phyloP scores from a whole-genome alignment of 352 stramenopile genomes.

The Globisporangium iwayamae region DNA sequence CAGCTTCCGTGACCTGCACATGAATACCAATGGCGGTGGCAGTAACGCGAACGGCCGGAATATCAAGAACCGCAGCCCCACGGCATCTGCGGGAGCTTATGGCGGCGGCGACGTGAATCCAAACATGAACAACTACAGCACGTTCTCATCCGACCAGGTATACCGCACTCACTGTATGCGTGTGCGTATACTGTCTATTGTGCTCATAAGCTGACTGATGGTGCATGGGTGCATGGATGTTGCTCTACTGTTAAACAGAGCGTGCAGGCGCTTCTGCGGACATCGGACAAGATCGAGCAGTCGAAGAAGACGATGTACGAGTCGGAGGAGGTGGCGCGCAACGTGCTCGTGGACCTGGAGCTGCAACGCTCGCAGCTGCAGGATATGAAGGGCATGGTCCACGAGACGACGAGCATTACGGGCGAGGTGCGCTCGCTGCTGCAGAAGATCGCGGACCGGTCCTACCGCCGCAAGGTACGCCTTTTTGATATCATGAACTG shows the following conservation, averaged over 20 bases:
- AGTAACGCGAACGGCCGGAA: slow-evolving; percentile 20
- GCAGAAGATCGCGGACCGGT: slow-evolving; percentile 67
- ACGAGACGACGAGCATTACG: slow-evolving; percentile 66
- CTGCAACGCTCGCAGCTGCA: slow-evolving; percentile 74
- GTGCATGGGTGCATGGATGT: not conserved
- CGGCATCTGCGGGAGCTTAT: slow-evolving; percentile 15
- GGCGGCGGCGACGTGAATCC: slow-evolving; percentile 19
- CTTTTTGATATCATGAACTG: not conserved
- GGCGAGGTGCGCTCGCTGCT: slow-evolving; percentile 60
- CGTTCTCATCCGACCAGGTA: slow-evolving; percentile 55
- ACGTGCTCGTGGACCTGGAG: slow-evolving; percentile 75
- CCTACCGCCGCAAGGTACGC: slow-evolving; percentile 60
- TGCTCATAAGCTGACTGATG: not conserved
- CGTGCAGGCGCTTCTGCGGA: slow-evolving; percentile 59
- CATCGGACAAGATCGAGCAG: slow-evolving; percentile 71
- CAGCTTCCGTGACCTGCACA: slow-evolving; percentile 29
- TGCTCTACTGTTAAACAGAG: slow-evolving; percentile 27
- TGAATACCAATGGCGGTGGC: slow-evolving; percentile 8
- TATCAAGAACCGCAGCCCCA: slow-evolving; percentile 15
- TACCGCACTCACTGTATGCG: not conserved
- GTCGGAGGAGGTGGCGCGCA: slow-evolving; percentile 66
- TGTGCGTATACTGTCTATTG: not conserved
- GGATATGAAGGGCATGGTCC: slow-evolving; percentile 79
- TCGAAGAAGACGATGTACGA: slow-evolving; percentile 59
- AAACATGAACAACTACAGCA: slow-evolving; percentile 69